phyloP scores from a whole-genome alignment of 73 alveolate genomes.

The Uronychia binucleata region DNA sequence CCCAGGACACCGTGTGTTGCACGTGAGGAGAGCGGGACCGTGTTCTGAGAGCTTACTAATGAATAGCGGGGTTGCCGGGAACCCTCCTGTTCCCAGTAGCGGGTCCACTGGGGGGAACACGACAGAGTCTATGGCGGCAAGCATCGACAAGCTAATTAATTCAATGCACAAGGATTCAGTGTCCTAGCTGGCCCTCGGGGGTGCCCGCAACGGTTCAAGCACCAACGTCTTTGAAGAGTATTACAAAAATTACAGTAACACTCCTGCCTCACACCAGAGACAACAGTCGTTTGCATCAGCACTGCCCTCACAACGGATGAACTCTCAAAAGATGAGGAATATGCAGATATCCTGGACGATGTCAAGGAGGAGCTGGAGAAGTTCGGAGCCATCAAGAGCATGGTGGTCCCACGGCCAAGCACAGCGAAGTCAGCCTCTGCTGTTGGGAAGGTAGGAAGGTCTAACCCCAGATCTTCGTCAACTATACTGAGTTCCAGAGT shows the following conservation, averaged over 20 bases:
- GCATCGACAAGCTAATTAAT: background rate
- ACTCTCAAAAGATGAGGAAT: conserved; percentile 48
- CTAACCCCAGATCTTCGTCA: conserved; percentile 29
- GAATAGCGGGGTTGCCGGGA: too few relatives aligned
- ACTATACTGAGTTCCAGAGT: conserved; percentile 30
- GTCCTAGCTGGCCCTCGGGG: background rate
- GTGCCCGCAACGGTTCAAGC: background rate
- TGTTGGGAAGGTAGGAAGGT: background rate
- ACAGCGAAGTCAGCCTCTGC: background rate
- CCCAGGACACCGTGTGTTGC: conserved; percentile 5
- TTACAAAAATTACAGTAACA: conserved; percentile 17
- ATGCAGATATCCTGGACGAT: conserved; percentile 61
- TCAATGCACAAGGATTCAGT: background rate
- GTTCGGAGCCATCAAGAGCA: conserved; percentile 66
- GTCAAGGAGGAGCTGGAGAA: conserved; percentile 67
- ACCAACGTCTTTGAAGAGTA: conserved; percentile 6
- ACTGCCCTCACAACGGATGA: conserved; percentile 18
- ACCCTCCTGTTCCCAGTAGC: too few relatives aligned
- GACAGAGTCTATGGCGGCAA: background rate
- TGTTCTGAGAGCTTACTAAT: background rate
- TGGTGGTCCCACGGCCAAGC: conserved; percentile 65
- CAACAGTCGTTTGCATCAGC: conserved; percentile 25
- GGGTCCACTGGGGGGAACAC: background rate
- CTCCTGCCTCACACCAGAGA: background rate
- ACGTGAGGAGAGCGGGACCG: conserved; percentile 29